These are phyloP conservation scores for Termitomyces sp. DNA, from an alignment of 768 basidiomycete genomes.

Conservation along the genomic window DNA sequence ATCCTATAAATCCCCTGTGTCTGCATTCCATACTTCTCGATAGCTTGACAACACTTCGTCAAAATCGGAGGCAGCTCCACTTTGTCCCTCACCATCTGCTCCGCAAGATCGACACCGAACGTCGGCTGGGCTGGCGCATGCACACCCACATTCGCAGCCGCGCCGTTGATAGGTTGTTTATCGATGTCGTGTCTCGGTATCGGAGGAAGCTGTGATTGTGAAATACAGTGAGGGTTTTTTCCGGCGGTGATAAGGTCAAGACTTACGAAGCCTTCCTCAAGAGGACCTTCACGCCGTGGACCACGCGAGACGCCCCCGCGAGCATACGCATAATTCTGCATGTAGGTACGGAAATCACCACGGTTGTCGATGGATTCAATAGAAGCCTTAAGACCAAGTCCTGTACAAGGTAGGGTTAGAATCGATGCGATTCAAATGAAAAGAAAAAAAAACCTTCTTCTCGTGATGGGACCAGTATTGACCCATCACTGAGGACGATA, in stretches of 20 bases:
- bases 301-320: slow-evolving; percentile 62
- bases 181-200: slow-evolving; percentile 37
- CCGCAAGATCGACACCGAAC: slow-evolving; percentile 88
- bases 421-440: background rate
- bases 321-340: slow-evolving; percentile 96
- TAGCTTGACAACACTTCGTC: slow-evolving; percentile 84
- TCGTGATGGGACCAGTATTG: slow-evolving; percentile 68
- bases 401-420: slow-evolving; percentile 15
- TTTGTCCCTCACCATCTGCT: slow-evolving; percentile 89
- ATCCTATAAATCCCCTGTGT: slow-evolving; percentile 91
- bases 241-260: background rate
- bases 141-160: slow-evolving; percentile 37
- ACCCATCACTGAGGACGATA: slow-evolving; percentile 83
- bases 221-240: background rate
- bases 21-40: slow-evolving; percentile 82
- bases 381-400: slow-evolving; percentile 77
- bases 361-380: slow-evolving; percentile 93
- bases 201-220: slow-evolving; percentile 48
- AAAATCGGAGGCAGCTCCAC: slow-evolving; percentile 86
- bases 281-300: slow-evolving; percentile 84
- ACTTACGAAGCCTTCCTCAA: slow-evolving; percentile 91
- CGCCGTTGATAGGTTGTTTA: slow-evolving; percentile 18
- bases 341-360: slow-evolving; percentile 90
- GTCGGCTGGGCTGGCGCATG: slow-evolving; percentile 56
- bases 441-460: slow-evolving; percentile 52